These are phyloP conservation scores for Alternaria infectoria DNA, from an alignment of 2,329 filamentous ascomycete genomes.

Conservation along the genomic window DNA sequence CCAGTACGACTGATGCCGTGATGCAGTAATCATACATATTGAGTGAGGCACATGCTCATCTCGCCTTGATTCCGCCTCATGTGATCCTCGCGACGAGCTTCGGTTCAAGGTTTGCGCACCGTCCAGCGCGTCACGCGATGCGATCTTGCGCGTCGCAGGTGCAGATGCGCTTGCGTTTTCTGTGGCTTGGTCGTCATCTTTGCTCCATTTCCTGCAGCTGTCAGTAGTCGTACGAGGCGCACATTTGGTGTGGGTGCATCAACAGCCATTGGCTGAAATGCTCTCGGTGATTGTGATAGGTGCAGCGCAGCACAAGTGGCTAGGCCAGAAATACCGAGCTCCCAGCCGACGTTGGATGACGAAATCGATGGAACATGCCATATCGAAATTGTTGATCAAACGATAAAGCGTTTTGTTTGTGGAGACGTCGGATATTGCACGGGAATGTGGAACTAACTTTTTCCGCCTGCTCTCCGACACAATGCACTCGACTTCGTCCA, in stretches of 20 bases:
- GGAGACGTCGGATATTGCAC: conserved; percentile 33
- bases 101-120: conserved; percentile 38
- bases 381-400: conserved; percentile 12
- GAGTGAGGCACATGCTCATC: conserved; percentile 68
- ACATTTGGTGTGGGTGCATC: conserved; percentile 2
- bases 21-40: conserved; percentile 59
- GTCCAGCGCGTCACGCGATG: conserved; percentile 48
- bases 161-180: conserved; percentile 26
- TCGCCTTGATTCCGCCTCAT: conserved; percentile 56
- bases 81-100: conserved; percentile 46
- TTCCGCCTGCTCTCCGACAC: conserved; percentile 77
- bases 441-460: conserved; percentile 66
- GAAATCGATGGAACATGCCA: conserved; percentile 19
- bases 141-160: conserved; percentile 46
- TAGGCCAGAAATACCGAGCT: conserved; percentile 22
- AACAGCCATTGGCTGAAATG: conserved; percentile 11
- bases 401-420: conserved; percentile 11
- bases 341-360: conserved; percentile 29
- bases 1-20: conserved; percentile 10
- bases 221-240: conserved; percentile 25
- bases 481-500: conserved; percentile 77
- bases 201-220: conserved; percentile 50
- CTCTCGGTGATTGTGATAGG: conserved; percentile 19
- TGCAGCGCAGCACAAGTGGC: conserved; percentile 27
- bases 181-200: conserved; percentile 47